Conservation (phyloP, 257 asterid genomes). For the Mentha longifolia region DNA sequence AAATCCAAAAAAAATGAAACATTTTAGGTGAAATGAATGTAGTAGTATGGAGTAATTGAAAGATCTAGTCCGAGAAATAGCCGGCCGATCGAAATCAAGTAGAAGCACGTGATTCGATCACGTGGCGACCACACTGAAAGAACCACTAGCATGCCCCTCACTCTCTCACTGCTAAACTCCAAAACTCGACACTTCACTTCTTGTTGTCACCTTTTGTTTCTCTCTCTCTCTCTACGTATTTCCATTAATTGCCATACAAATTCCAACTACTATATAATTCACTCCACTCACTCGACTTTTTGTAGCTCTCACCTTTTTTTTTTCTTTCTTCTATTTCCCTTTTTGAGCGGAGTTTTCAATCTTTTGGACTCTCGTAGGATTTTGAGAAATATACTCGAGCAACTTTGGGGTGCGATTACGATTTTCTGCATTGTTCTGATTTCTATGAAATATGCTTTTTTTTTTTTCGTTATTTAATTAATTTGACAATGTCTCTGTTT, state of each 20-base stretch:
- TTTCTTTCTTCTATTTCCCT: background rate
- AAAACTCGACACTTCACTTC: conserved; percentile 14
- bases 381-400: conserved; percentile 17
- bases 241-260: conserved; percentile 22
- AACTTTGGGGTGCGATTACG: conserved; percentile 22
- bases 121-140: conserved; percentile 23
- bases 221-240: background rate
- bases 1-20: no score
- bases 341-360: conserved; percentile 17
- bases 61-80: conserved; percentile 11
- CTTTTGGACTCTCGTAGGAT: conserved; percentile 25
- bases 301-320: background rate
- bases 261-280: background rate
- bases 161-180: conserved; percentile 15
- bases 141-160: background rate
- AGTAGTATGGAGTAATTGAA: no score
- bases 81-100: conserved; percentile 13
- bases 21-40: no score
- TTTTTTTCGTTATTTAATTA: background rate
- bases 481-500: background rate
- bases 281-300: background rate
- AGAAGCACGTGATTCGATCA: conserved; percentile 13
- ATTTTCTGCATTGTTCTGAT: conserved; percentile 26
- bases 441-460: background rate
- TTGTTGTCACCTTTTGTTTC: conserved; percentile 28